A percentile compares a stretch with the other conserved stretches of the same genome.
These are phyloP conservation scores for Tylopilus balloui DNA, from an alignment of 768 basidiomycete species.

Conservation along the genomic window DNA sequence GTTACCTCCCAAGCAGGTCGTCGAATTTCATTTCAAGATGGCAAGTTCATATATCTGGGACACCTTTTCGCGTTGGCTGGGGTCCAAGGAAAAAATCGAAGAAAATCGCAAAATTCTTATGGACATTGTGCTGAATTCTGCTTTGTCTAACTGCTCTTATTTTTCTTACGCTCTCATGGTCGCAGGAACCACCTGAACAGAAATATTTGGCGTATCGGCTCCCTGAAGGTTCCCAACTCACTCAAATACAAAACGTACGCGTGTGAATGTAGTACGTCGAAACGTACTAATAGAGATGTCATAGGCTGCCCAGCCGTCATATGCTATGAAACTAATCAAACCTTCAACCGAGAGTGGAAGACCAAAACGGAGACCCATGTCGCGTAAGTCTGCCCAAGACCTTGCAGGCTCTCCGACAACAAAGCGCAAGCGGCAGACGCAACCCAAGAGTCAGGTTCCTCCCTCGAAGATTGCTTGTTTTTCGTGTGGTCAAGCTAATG, in stretches of 20 bases:
- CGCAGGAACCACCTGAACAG: slow-evolving; percentile 41
- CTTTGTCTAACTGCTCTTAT: not conserved
- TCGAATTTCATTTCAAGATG: slow-evolving; percentile 46
- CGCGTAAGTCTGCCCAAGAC: slow-evolving; percentile 31
- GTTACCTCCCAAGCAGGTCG: slow-evolving; percentile 29
- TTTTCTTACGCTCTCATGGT: slow-evolving; percentile 1
- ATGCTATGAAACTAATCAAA: slow-evolving; percentile 55
- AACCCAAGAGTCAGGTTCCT: slow-evolving; percentile 30
- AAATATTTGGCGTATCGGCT: slow-evolving; percentile 56
- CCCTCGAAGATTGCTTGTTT: slow-evolving; percentile 51
- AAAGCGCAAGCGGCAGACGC: slow-evolving; percentile 41
- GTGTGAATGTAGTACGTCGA: not conserved
- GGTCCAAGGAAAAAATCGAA: slow-evolving; percentile 48
- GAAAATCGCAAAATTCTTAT: slow-evolving; percentile 44
- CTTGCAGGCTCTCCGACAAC: slow-evolving; percentile 18
- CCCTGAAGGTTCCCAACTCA: slow-evolving; percentile 49
- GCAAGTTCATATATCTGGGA: slow-evolving; percentile 52
- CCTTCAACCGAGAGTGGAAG: slow-evolving; percentile 39
- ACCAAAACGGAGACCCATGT: slow-evolving; percentile 34
- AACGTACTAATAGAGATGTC: not conserved
- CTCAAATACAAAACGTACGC: slow-evolving; percentile 57
- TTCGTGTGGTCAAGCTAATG: slow-evolving; percentile 60
- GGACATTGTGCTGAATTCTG: slow-evolving; percentile 38
- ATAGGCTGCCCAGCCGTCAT: slow-evolving; percentile 45
- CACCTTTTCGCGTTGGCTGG: slow-evolving; percentile 57